Percentiles rank a stretch among this genome's conserved stretches.
These are phyloP conservation scores for Cladophialophora carrionii DNA, from an alignment of 2,329 filamentous ascomycete genomes.

Conservation along the genomic window DNA sequence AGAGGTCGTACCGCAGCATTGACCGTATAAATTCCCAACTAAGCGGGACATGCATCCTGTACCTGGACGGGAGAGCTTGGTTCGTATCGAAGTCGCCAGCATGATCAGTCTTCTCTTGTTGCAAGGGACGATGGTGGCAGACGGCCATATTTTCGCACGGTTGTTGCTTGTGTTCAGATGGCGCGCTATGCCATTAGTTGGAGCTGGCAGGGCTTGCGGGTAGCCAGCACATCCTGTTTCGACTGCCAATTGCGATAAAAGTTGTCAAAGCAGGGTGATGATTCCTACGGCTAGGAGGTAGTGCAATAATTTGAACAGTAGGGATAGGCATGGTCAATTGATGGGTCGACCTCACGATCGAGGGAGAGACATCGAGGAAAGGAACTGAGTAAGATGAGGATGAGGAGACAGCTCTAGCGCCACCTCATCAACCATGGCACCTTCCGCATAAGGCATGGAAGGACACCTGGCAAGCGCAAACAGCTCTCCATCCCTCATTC, in stretches of 20 bases:
- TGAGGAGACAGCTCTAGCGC: not conserved
- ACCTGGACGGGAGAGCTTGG: not conserved
- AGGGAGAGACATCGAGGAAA: not conserved
- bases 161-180: not conserved
- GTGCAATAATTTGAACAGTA: not conserved
- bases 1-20: not conserved
- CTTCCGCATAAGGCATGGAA: not conserved
- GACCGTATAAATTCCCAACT: not conserved
- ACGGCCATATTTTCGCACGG: not conserved
- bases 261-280: not conserved
- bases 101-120: not conserved
- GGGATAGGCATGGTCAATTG: not conserved
- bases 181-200: not conserved
- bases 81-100: too few relatives aligned
- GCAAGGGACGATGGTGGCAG: not conserved
- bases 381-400: not conserved
- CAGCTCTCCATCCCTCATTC: not conserved
- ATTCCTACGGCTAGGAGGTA: not conserved
- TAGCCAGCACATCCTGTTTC: not conserved
- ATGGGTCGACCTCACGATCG: not conserved
- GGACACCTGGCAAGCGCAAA: not conserved
- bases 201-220: not conserved
- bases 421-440: not conserved
- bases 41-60: not conserved
- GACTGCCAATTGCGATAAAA: not conserved